phyloP scores from a whole-genome alignment of 2,329 filamentous ascomycete species.

The Ceratocystis smalleyi region DNA sequence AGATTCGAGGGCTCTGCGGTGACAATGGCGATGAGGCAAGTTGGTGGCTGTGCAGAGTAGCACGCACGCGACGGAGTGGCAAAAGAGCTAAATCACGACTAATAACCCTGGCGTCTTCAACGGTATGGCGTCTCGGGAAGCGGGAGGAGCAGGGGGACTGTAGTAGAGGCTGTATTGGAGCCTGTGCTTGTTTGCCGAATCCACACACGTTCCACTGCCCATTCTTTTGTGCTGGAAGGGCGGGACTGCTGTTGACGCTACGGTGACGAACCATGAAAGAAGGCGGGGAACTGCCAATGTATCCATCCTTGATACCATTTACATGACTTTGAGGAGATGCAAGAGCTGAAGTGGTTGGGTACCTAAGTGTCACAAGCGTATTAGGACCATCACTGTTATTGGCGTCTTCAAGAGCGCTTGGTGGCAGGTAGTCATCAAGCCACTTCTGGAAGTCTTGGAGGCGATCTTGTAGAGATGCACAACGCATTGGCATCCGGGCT shows the following conservation, averaged over 20 bases:
- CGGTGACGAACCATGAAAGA: not conserved
- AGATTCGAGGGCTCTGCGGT: not conserved
- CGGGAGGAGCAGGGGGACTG: not conserved
- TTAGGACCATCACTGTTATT: not conserved
- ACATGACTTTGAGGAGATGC: not conserved
- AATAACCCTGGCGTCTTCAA: not conserved
- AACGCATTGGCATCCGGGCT: not conserved
- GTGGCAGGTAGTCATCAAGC: constrained; percentile 16
- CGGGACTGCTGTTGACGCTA: not conserved
- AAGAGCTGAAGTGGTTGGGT: not conserved
- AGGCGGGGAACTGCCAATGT: not conserved
- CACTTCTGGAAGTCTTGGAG: constrained; percentile 17
- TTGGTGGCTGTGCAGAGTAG: not conserved
- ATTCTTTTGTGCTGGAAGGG: not conserved
- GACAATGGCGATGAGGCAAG: not conserved
- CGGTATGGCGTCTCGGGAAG: not conserved
- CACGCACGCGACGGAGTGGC: not conserved
- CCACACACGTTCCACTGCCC: not conserved
- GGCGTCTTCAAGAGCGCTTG: not conserved
- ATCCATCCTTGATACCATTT: not conserved
- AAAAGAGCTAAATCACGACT: not conserved
- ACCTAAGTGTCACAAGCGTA: not conserved
- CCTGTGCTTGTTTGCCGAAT: not conserved
- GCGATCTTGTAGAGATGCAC: constrained; percentile 14
- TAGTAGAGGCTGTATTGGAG: not conserved